Percentiles rank a stretch among this genome's conserved stretches.
Conservation (phyloP, 2,329 filamentous ascomycete species). For the Coniochaeta sp. region DNA sequence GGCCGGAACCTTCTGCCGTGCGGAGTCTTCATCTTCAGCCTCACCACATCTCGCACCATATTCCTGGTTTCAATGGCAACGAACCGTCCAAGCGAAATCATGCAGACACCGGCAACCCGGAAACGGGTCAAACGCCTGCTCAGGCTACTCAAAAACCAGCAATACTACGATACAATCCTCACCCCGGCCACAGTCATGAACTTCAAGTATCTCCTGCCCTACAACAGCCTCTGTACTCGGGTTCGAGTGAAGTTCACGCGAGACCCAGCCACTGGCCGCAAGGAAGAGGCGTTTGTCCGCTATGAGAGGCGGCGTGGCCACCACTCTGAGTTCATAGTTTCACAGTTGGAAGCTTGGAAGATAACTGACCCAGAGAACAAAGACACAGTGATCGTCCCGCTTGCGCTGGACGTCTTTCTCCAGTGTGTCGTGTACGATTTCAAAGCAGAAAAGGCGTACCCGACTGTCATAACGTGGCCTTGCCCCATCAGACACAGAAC, state of each 20-base stretch:
- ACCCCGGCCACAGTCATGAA: conserved; percentile 8
- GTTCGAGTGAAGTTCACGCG: not conserved
- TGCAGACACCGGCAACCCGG: not conserved
- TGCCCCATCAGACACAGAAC: conserved; percentile 24
- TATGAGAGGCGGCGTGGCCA: not conserved
- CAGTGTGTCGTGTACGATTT: conserved; percentile 13
- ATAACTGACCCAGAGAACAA: conserved; percentile 23
- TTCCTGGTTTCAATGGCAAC: not conserved
- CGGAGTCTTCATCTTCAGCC: not conserved
- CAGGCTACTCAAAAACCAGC: conserved; percentile 6
- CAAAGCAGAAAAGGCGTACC: conserved; percentile 9
- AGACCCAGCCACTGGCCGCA: not conserved
- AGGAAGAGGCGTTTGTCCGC: not conserved
- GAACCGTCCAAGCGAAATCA: not conserved
- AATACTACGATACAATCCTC: conserved; percentile 6
- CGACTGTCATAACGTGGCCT: conserved; percentile 32
- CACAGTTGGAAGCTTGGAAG: conserved; percentile 30
- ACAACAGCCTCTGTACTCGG: conserved; percentile 2
- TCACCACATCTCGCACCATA: not conserved
- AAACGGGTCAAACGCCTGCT: conserved; percentile 6
- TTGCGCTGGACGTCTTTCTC: conserved; percentile 25
- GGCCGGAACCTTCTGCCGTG: not conserved
- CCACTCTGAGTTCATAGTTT: conserved; percentile 23
- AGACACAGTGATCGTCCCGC: conserved; percentile 17
- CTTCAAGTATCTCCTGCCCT: conserved; percentile 9